Conservation (phyloP, 1,284 basidiomycete genomes). For the Heterobasidion occidentale region DNA sequence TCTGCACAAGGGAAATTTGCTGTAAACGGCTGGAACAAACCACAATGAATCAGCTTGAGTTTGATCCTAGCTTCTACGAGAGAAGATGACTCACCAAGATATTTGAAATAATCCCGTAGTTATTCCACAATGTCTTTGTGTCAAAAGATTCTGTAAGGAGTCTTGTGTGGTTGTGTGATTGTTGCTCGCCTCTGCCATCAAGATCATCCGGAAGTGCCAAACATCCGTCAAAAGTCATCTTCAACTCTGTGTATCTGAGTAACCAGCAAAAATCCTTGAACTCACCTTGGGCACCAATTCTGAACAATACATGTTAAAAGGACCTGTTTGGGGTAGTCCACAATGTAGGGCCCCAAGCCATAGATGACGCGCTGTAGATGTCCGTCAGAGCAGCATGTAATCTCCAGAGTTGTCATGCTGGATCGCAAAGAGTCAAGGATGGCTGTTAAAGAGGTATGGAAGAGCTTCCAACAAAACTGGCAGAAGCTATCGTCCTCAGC, state of each 20-base stretch:
- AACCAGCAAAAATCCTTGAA: not conserved
- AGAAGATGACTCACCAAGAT: not conserved
- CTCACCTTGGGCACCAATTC: conserved; percentile 16
- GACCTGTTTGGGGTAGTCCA: conserved; percentile 16
- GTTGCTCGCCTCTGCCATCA: not conserved
- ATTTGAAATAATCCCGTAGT: not conserved
- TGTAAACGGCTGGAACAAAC: too few relatives aligned
- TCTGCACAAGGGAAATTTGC: too few relatives aligned
- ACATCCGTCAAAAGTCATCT: too few relatives aligned
- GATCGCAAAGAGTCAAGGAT: conserved; percentile 9
- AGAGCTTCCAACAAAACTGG: conserved; percentile 10
- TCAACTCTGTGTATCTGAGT: too few relatives aligned
- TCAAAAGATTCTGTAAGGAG: not conserved
- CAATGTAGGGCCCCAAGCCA: conserved; percentile 15
- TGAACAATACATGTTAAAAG: conserved; percentile 12
- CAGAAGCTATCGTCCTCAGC: conserved; percentile 8
- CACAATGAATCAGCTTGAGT: not conserved
- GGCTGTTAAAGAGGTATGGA: conserved; percentile 7
- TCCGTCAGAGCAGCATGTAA: conserved; percentile 10
- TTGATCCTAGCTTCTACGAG: not conserved
- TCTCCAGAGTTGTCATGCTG: conserved; percentile 9
- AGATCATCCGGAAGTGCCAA: too few relatives aligned
- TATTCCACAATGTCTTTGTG: not conserved
- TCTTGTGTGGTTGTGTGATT: not conserved
- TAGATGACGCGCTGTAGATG: conserved; percentile 8